Percentiles rank a stretch among this genome's conserved stretches.
Conservation (phyloP, 805 yeast genomes). For the Pachysolen tannophilus region DNA sequence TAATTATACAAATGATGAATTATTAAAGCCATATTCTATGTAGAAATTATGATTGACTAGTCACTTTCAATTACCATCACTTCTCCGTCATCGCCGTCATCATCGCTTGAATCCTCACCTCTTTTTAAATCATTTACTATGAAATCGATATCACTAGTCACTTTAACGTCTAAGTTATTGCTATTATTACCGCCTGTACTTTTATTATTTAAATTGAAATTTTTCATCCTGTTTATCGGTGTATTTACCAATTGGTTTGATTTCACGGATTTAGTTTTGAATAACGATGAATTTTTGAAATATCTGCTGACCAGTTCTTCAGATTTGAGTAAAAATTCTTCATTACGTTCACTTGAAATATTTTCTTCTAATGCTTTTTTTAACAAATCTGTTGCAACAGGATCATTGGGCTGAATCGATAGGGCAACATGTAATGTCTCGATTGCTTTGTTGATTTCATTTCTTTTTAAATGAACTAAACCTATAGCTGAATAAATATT, state of each 20-base stretch:
- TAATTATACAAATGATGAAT: too few relatives aligned
- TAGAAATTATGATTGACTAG: conserved; percentile 11
- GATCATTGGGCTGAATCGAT: conserved; percentile 71
- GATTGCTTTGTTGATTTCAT: conserved; percentile 58
- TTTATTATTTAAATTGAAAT: not conserved
- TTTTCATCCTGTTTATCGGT: conserved; percentile 18
- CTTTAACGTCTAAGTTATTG: not conserved
- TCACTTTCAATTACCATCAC: conserved; percentile 59
- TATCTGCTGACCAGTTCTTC: too few relatives aligned
- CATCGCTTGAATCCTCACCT: conserved; percentile 33
- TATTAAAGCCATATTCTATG: too few relatives aligned
- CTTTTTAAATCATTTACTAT: conserved; percentile 31
- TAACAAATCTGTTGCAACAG: conserved; percentile 75
- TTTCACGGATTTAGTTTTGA: conserved; percentile 17
- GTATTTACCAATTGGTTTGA: conserved; percentile 15
- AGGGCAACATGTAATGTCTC: conserved; percentile 74
- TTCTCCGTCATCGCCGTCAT: conserved; percentile 44
- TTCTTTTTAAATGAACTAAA: conserved; percentile 64
- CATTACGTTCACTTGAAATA: conserved; percentile 12
- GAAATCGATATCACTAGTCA: conserved; percentile 21
- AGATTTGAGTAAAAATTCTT: too few relatives aligned
- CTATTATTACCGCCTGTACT: not conserved
- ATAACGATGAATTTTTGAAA: too few relatives aligned
- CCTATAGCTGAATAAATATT: conserved; percentile 82
- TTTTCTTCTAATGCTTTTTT: conserved; percentile 70